Evolutionary conservation across 2,329 filamentous ascomycete genomes (phyloP), one percentile per base, ranked within the genome.

Genomic region (Penicillium sp.): DNA sequence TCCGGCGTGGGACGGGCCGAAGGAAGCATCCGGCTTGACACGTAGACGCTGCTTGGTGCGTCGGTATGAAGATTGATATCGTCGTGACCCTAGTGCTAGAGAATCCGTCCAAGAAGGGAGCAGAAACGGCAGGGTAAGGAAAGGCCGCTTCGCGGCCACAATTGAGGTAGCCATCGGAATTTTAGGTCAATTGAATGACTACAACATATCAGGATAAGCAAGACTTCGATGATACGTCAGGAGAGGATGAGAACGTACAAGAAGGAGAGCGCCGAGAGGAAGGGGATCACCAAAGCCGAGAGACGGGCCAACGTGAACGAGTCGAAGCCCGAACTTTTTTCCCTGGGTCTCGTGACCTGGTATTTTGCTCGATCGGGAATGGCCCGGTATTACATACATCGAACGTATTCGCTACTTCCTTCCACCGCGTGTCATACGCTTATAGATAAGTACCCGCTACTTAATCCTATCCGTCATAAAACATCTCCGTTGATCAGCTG

Each of bases 1-100:
- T 18, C 63, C 57, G 54, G 73, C 68, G 46, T 67, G 64, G 6
- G 75, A 69, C 9, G 62, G 58, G 15, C 70, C 70, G 60, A 81
- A 81, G n/a, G 76, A 78, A 12, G 74, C 70, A 66, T 80, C 78
- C n/a, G 79, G 78, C 60, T 76, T 79, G 47, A 80, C 70, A 41
- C 78, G 77, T 47, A 81, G 72, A 24, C 72, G 71, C 61, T 79
- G 75, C 62, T 79, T 79, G 52, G 75, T 75, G 47, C 79, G 76
- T 46, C 78, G 72, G 59, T 79, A 76, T 49, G 77, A 74, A 45
- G 79, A 79, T 65, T 81, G 75, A 63, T 76, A 70, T 48, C 78
- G 72, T 47, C 71, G 70, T 49, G 61, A 65, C 39, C 64, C 64
- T 21, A 70, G 51, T 15, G 64, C 50, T 41, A 67, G 58, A n/a